Evolutionary conservation across 2,329 filamentous ascomycete genomes (phyloP).

Genomic region (Cladophialophora bantiana): DNA sequence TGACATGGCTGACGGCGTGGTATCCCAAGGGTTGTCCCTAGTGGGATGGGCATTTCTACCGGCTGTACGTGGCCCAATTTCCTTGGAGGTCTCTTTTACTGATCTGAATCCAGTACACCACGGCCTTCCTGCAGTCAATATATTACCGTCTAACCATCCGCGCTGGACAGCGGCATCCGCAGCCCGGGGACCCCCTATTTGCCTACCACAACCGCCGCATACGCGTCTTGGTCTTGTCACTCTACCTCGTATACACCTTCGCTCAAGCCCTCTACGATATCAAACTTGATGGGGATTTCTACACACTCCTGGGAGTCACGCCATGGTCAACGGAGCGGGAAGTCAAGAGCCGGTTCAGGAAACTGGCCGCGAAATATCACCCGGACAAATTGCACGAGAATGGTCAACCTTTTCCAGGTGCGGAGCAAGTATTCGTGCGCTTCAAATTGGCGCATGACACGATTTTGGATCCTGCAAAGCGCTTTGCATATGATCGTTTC

Average conservation of each 20-base stretch:
- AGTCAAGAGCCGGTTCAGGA: conserved; percentile 84
- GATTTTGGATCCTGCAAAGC: conserved; percentile 74
- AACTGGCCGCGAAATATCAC: conserved; percentile 72
- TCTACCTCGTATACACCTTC: conserved; percentile 89
- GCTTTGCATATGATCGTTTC: conserved; percentile 90
- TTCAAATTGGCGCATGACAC: conserved; percentile 85
- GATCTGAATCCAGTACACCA: conserved; percentile 67
- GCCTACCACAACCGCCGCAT: conserved; percentile 79
- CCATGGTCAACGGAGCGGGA: conserved; percentile 71
- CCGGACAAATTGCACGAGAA: conserved; percentile 75
- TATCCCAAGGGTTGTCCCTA: conserved; percentile 60
- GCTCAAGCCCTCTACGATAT: conserved; percentile 89
- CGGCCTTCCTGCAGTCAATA: conserved; percentile 76
- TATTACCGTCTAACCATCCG: conserved; percentile 90
- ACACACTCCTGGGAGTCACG: conserved; percentile 75
- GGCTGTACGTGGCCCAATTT: conserved; percentile 54
- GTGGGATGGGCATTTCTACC: conserved; percentile 69
- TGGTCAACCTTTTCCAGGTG: conserved; percentile 40
- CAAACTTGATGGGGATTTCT: conserved; percentile 75
- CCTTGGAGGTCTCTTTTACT: neutral
- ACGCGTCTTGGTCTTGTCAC: conserved; percentile 79
- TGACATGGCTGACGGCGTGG: conserved; percentile 44
- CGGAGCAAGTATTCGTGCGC: conserved; percentile 71
- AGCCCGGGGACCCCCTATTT: conserved; percentile 70
- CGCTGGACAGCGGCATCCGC: conserved; percentile 82